Evolutionary conservation across 305 asterid genomes (phyloP).

Genomic region (Striga hermonthica): DNA sequence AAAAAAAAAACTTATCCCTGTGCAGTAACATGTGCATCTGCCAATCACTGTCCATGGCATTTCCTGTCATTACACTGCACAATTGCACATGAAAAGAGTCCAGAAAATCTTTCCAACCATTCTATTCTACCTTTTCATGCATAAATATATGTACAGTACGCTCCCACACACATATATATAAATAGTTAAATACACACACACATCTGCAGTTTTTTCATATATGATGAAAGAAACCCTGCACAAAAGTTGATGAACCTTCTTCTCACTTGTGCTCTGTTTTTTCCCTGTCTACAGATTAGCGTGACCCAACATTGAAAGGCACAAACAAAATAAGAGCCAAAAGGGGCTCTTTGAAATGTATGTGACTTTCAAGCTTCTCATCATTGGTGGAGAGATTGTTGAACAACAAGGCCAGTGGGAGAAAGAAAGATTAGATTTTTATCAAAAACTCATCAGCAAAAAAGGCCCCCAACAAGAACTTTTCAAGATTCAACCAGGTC

Average conservation of each 20-base stretch:
- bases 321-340: slow-evolving; percentile 33
- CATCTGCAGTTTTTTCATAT: neutral
- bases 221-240: slow-evolving; percentile 23
- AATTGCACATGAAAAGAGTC: slow-evolving; percentile 9
- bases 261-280: neutral
- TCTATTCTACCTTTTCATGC: neutral
- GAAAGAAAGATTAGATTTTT: slow-evolving; percentile 42
- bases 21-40: slow-evolving; percentile 6
- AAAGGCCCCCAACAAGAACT: neutral
- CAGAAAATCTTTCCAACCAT: slow-evolving; percentile 26
- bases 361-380: slow-evolving; percentile 37
- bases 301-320: too few relatives aligned
- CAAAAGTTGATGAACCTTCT: slow-evolving; percentile 29
- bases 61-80: slow-evolving; percentile 9
- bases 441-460: neutral
- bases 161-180: too few relatives aligned
- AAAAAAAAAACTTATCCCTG: too few relatives aligned
- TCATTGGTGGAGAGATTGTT: slow-evolving; percentile 53
- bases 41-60: slow-evolving; percentile 36
- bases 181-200: too few relatives aligned
- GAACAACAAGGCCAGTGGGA: slow-evolving; percentile 59
- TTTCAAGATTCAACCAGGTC: too few relatives aligned
- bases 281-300: neutral
- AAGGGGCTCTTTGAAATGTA: slow-evolving; percentile 59
- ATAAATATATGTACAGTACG: neutral